These are phyloP conservation scores for Calamus simplicifolius DNA, from an alignment of 176 grass and related monocot genomes.

Conservation along the genomic window DNA sequence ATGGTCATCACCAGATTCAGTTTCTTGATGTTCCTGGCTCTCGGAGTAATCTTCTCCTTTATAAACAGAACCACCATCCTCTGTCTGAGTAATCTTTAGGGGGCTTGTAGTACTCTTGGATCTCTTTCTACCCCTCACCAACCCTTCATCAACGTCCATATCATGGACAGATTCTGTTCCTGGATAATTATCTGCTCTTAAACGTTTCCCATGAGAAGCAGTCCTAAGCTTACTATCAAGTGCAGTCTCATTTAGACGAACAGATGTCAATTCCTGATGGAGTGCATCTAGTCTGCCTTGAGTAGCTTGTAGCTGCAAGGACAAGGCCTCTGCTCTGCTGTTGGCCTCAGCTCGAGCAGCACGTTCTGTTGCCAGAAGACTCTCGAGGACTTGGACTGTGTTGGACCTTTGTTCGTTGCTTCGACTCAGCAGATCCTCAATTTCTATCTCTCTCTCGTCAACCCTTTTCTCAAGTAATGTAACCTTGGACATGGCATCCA, in stretches of 20 bases:
- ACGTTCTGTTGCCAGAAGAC: conserved; percentile 60
- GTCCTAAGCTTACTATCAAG: conserved; percentile 50
- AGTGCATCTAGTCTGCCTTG: conserved; percentile 77
- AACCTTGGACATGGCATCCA: conserved; percentile 45
- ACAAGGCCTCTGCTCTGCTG: conserved; percentile 56
- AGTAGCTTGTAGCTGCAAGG: conserved; percentile 64
- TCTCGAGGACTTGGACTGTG: conserved; percentile 62
- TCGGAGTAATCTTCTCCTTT: too few relatives aligned
- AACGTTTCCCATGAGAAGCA: conserved; percentile 45
- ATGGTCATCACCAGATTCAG: too few relatives aligned
- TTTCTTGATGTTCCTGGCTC: too few relatives aligned
- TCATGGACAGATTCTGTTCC: conserved; percentile 41
- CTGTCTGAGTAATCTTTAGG: too few relatives aligned
- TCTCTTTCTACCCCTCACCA: conserved; percentile 47
- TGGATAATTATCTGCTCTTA: conserved; percentile 33
- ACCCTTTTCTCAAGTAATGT: conserved; percentile 50
- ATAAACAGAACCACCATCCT: too few relatives aligned
- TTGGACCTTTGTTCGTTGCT: conserved; percentile 75
- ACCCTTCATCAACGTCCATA: conserved; percentile 34
- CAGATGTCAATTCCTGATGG: conserved; percentile 73
- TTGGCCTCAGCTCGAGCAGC: conserved; percentile 55
- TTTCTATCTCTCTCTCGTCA: conserved; percentile 58
- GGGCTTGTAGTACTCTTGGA: conserved; percentile 52
- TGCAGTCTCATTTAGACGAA: conserved; percentile 61
- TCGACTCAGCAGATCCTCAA: conserved; percentile 46